phyloP scores from a whole-genome alignment of 2,329 filamentous ascomycete species.

The Bisporella sp. region DNA sequence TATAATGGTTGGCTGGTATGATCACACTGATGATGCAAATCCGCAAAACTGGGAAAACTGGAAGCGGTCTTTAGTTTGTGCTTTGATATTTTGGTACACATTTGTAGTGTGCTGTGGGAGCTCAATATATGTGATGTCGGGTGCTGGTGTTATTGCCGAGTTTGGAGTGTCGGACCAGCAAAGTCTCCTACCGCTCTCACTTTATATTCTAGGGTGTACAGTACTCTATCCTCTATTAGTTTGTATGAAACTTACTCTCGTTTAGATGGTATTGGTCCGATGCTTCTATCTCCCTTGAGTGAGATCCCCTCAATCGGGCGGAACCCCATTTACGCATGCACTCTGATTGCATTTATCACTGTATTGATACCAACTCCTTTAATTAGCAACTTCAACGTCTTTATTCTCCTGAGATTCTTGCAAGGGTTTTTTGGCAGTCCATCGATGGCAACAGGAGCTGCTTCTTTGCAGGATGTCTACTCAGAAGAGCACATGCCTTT shows the following conservation, averaged over 20 bases:
- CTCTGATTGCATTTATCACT: conserved; percentile 60
- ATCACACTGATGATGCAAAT: conserved; percentile 43
- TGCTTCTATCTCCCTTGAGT: conserved; percentile 56
- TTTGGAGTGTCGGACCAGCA: conserved; percentile 44
- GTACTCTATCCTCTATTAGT: not conserved
- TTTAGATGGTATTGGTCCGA: conserved; percentile 41
- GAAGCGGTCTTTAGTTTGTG: conserved; percentile 36
- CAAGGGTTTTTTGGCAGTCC: conserved; percentile 57
- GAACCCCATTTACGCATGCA: conserved; percentile 58
- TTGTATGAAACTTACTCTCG: conserved; percentile 29
- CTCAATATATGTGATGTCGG: conserved; percentile 33
- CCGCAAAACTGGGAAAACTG: conserved; percentile 43
- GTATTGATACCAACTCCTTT: conserved; percentile 55
- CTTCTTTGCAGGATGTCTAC: conserved; percentile 37
- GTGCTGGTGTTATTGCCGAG: conserved; percentile 37
- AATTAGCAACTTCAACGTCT: conserved; percentile 49
- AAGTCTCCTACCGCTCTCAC: conserved; percentile 47
- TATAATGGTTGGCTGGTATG: conserved; percentile 45
- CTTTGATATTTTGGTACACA: conserved; percentile 44
- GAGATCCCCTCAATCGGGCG: conserved; percentile 60
- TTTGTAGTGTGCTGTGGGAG: conserved; percentile 46
- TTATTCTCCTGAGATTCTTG: conserved; percentile 55
- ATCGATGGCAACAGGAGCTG: conserved; percentile 49
- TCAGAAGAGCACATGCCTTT: conserved; percentile 16
- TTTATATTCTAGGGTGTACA: conserved; percentile 45